These are phyloP conservation scores for Neonectria hederae DNA, from an alignment of 2,329 filamentous ascomycete species.

Conservation along the genomic window DNA sequence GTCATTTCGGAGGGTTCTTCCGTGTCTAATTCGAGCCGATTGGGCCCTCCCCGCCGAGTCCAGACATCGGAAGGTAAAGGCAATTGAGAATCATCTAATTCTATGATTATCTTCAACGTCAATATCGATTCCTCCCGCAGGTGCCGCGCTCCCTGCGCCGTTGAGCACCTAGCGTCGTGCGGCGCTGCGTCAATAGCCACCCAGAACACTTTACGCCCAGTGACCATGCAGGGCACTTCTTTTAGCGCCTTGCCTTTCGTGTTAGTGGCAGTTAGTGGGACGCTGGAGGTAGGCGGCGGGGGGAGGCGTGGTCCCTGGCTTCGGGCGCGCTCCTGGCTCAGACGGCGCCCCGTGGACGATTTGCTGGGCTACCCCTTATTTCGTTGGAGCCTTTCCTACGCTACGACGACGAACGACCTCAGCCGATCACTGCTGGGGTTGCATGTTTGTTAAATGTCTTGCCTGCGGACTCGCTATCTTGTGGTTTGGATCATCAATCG, in stretches of 20 bases:
- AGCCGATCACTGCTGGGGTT: constrained; percentile 19
- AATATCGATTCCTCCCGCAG: constrained; percentile 17
- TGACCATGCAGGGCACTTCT: constrained; percentile 7
- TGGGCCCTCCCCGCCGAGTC: not conserved
- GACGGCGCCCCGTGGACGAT: constrained; percentile 14
- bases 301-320: constrained; percentile 10
- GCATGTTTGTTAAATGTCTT: constrained; percentile 7
- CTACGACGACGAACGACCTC: constrained; percentile 22
- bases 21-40: not conserved
- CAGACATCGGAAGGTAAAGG: not conserved
- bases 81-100: not conserved
- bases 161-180: constrained; percentile 7
- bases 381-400: not conserved
- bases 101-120: not conserved
- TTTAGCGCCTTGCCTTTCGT: constrained; percentile 12
- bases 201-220: not conserved
- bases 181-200: constrained; percentile 1
- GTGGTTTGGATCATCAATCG: not conserved
- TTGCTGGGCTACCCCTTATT: constrained; percentile 23
- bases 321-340: constrained; percentile 2
- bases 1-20: not conserved
- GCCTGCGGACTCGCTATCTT: not conserved
- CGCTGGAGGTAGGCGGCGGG: not conserved
- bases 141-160: constrained; percentile 13
- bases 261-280: constrained; percentile 22